Conservation (phyloP, 2,329 filamentous ascomycete species). For the Aspergillus neoniger region DNA sequence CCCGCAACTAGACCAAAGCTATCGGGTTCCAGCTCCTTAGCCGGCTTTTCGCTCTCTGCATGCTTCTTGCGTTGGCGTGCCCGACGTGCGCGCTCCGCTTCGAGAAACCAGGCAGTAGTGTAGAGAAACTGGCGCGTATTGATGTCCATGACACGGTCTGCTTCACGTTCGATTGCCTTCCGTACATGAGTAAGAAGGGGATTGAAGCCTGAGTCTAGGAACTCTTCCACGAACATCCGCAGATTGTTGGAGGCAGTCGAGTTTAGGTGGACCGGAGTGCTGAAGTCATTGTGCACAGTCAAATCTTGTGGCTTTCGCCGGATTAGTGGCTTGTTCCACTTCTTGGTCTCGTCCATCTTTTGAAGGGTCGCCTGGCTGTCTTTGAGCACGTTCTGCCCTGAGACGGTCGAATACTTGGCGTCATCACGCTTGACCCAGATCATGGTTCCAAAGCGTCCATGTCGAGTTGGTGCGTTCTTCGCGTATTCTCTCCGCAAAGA, state of each 20-base stretch:
- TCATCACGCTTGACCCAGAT: slow-evolving; percentile 91
- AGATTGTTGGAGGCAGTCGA: slow-evolving; percentile 74
- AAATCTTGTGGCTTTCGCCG: slow-evolving; percentile 63
- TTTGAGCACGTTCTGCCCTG: slow-evolving; percentile 81
- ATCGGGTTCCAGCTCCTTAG: slow-evolving; percentile 63
- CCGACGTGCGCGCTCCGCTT: slow-evolving; percentile 76
- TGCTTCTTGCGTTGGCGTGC: slow-evolving; percentile 57
- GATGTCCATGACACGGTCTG: slow-evolving; percentile 73
- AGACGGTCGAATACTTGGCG: slow-evolving; percentile 79
- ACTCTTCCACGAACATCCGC: slow-evolving; percentile 83
- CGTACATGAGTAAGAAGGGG: slow-evolving; percentile 82
- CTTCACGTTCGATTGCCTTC: slow-evolving; percentile 87
- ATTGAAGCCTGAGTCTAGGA: slow-evolving; percentile 94
- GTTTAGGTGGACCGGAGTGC: slow-evolving; percentile 69
- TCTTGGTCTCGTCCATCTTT: slow-evolving; percentile 90
- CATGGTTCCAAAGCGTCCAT: slow-evolving; percentile 96
- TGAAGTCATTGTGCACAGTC: slow-evolving; percentile 68
- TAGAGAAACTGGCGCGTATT: slow-evolving; percentile 90
- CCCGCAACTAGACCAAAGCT: slow-evolving; percentile 85
- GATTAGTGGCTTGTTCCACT: slow-evolving; percentile 77
- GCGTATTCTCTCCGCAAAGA: slow-evolving; percentile 78
- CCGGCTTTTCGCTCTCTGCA: slow-evolving; percentile 49
- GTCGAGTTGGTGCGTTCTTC: slow-evolving; percentile 76
- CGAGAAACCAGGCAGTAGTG: slow-evolving; percentile 86
- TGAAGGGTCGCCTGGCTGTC: slow-evolving; percentile 71